Base-by-base conservation (phyloP, 1,284 basidiomycete species). In the Hemileccinum hortonii region DNA sequence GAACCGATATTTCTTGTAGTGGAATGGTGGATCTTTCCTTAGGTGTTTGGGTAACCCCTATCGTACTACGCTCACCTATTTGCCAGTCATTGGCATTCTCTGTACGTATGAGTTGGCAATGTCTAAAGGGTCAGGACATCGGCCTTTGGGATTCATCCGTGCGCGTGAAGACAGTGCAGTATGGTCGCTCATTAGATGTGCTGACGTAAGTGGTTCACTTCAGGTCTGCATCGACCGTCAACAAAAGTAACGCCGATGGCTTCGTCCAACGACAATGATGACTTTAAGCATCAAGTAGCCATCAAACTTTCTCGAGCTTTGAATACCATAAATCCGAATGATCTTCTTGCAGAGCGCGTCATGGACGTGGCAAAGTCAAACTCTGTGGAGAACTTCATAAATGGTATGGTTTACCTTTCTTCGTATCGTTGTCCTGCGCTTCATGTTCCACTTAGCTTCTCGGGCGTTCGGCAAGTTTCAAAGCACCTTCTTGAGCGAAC, bases 391-490 rank as follows among this genome's bases (percentile, higher is more conserved):
- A 82, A 79, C 1, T 93, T 93, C 66, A 78, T 82, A 38, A 78
- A 70, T 67, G 79, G 79, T 79, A 44, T 33, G 64, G 55, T 50
- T 52, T 43, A 16, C 30, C 22, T 6, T 16, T 16, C 10, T 6
- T 22, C 7, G 9, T 19, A 22, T 22, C 30, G 14, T 26, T 24
- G 32, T 22, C 19, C n/a, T 33, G 19, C 7, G 8, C 2, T 30
- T 44, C 30, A 44, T 24, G 39, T 15, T 21, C 14, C 10, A 16
- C 22, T n/a, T 24, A 85, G 92, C 92, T 59, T 86, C 90, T 44
- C 81, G 79, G 53, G 77, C 43, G 15, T 96, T 96, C 73, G 92
- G 92, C 67, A 90, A 92, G 74, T 94, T 95, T 66, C 79, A 87
- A 63, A 83, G 78, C 55, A 74, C 78, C 16, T 80, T 83, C 52